Evolutionary conservation across 2,329 filamentous ascomycete genomes (phyloP), one percentile per base, ranked within the genome.

Genomic region (Anisogramma anomala): DNA sequence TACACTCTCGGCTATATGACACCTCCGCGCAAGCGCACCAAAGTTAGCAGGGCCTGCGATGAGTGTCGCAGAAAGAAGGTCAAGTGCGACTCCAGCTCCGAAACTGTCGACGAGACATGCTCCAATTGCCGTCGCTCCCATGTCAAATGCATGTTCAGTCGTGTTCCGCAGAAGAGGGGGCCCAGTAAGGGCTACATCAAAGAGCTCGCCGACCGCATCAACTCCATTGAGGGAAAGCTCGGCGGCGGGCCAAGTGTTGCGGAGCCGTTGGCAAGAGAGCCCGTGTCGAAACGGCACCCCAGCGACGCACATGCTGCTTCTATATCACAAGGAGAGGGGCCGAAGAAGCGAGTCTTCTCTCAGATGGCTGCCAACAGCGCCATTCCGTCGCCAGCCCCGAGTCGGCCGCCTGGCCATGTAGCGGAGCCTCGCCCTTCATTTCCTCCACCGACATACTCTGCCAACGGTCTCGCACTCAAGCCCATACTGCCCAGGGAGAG

Each of bases 181-280:
- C 86, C 87, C 3, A 91, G 82, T 56, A 94, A 94, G 72, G 87
- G 87, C 13, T 94, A 94, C 53, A 94, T 94, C 58, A 94, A 93
- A 57, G 86, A 94, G 58, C 72, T 94, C 17, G 85, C 86, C 18
- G 86, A 94, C 55, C 72, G 87, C 19, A 77, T 94, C 45, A 79
- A 88, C 52, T 80, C 75, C 32, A 79, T 94, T 33, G 87, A 94
- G 57, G 82, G 80, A 49, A 83, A 85, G 55, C 76, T 91, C 43
- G 73, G 71, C 31, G 73, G 71, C 30, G 68, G 64, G 7, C 70
- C 74, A 26, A 45, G 62, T 53, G 30, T 53, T 60, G 43, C 66
- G 40, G 66, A 68, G 39, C 58, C 63, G n/a, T 59, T 71, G n/a
- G 41, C 41, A 18, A 38, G 45, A 6, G 68, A 72, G 20, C 49